A percentile compares a stretch with the other conserved stretches of the same genome.
phyloP scores from a whole-genome alignment of 768 basidiomycete species.

The Leccinellum albellum region DNA sequence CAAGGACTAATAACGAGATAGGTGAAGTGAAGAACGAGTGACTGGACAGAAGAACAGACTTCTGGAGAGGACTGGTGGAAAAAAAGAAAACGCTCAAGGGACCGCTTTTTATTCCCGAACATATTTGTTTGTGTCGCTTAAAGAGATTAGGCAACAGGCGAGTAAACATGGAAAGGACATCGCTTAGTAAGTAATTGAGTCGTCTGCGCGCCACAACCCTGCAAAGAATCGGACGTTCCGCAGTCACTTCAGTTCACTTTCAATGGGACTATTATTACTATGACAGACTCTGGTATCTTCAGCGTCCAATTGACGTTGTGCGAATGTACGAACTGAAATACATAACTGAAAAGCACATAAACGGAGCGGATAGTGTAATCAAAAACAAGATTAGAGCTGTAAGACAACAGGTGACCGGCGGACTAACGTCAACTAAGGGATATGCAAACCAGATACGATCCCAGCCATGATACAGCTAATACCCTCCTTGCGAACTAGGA shows the following conservation, averaged over 20 bases:
- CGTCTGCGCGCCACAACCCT: neutral
- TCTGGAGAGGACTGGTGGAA: slow-evolving; percentile 1
- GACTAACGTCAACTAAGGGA: slow-evolving; percentile 6
- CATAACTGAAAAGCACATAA: slow-evolving; percentile 39
- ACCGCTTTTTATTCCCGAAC: neutral
- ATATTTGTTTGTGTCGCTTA: slow-evolving; percentile 24
- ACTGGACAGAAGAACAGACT: slow-evolving; percentile 14
- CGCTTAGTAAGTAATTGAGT: neutral
- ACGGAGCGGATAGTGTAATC: slow-evolving; percentile 34
- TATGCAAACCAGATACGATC: slow-evolving; percentile 11
- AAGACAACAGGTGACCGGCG: slow-evolving; percentile 15
- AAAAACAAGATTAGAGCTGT: slow-evolving; percentile 28
- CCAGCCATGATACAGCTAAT: slow-evolving; percentile 32
- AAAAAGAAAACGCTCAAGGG: neutral
- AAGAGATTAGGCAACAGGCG: neutral
- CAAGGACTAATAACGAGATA: neutral
- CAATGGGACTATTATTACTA: neutral
- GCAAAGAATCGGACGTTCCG: no score
- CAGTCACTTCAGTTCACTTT: neutral
- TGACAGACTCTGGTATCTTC: slow-evolving; percentile 12
- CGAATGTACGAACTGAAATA: slow-evolving; percentile 31
- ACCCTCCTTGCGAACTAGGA: slow-evolving; percentile 50
- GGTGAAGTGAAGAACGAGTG: slow-evolving; percentile 15
- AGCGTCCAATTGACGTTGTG: slow-evolving; percentile 18
- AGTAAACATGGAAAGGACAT: neutral